Evolutionary conservation across 2,329 filamentous ascomycete genomes (phyloP), one percentile per base, ranked within the genome.

Genomic region (Cladosporium sp.): DNA sequence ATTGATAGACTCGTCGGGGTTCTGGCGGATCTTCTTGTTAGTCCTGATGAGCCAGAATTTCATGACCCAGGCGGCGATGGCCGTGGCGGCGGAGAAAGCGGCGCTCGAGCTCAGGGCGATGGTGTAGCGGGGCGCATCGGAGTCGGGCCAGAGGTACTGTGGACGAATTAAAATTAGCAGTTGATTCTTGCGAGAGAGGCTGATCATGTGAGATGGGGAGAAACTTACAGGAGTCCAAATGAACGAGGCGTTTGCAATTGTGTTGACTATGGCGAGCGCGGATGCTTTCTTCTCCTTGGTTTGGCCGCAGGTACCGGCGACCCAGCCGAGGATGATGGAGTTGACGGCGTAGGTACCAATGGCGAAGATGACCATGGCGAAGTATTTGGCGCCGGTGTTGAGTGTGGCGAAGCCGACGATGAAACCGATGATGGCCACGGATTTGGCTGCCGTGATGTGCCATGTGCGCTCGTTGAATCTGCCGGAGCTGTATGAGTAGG

Each of bases 281-380:
- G 69, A 70, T 0, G 74, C 73, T 58, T 75, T 76, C 65, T 76
- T 76, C 56, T 77, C 74, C 47, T 73, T 73, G 0, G 72, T 76
- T 52, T 77, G 75, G 0, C 70, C 71, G 3, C 73, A 67, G 0
- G 72, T 74, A 0, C 68, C 68, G 0, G 67, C 67, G 0, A 71
- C 70, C 74, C 74, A 77, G 8, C 73, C 73, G 4, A 76, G 70
- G 20, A 75, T 73, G 41, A 76, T 69, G 3, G 64, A 70, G 58
- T 75, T 76, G 39, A 76, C 74, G 0, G 68, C 69, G 48, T 76
- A 76, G 0, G 72, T 73, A 4, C 64, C 61, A 45, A 60, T 54
- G 13, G 54, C 49, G 19, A 58, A 59, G 29, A 60, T 49, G 34
- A 58, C 38, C 44, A 54, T 52, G 40, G 40, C 42, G 41, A 54